Evolutionary conservation across 1,284 basidiomycete species (phyloP).

Genomic region (Ustilago xerochloae): DNA sequence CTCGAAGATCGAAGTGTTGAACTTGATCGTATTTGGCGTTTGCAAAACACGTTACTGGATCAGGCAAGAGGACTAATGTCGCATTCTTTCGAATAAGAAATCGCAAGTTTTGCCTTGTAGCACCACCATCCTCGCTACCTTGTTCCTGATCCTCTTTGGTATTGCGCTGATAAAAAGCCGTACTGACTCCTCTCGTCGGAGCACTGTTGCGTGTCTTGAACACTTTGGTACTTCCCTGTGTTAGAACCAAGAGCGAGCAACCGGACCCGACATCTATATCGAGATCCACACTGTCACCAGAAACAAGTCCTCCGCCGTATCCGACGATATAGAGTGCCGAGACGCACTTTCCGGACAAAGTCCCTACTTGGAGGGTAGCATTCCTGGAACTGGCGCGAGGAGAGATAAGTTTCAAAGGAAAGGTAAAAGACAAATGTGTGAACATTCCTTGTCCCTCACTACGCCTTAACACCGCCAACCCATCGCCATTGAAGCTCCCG

Average conservation of each 20-base stretch:
- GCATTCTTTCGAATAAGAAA: slow-evolving; percentile 51
- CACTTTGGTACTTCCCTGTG: slow-evolving; percentile 76
- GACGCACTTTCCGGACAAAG: too few species aligned
- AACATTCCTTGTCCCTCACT: slow-evolving; percentile 70
- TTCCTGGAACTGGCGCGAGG: slow-evolving; percentile 72
- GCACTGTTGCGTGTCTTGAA: slow-evolving; percentile 46
- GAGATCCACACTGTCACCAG: slow-evolving; percentile 82
- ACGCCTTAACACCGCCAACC: slow-evolving; percentile 34
- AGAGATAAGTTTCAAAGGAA: slow-evolving; percentile 90
- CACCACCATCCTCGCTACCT: background rate
- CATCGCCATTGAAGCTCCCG: slow-evolving; percentile 38
- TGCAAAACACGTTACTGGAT: slow-evolving; percentile 65
- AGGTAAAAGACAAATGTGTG: slow-evolving; percentile 80
- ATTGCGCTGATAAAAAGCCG: slow-evolving; percentile 6
- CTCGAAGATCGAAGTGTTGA: slow-evolving; percentile 61
- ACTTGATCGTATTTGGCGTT: slow-evolving; percentile 56
- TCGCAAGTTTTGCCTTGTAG: slow-evolving; percentile 43
- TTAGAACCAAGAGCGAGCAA: slow-evolving; percentile 77
- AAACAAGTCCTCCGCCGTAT: slow-evolving; percentile 93
- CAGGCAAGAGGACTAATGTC: slow-evolving; percentile 59
- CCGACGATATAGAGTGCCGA: slow-evolving; percentile 82
- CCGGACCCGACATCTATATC: slow-evolving; percentile 74
- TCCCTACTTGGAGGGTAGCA: slow-evolving; percentile 46
- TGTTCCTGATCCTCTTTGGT: background rate
- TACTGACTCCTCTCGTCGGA: slow-evolving; percentile 18